Evolutionary conservation across 1,139 yeast genomes (phyloP), one percentile per base, ranked within the genome.

Genomic region (Suhomyces panamericanus): DNA sequence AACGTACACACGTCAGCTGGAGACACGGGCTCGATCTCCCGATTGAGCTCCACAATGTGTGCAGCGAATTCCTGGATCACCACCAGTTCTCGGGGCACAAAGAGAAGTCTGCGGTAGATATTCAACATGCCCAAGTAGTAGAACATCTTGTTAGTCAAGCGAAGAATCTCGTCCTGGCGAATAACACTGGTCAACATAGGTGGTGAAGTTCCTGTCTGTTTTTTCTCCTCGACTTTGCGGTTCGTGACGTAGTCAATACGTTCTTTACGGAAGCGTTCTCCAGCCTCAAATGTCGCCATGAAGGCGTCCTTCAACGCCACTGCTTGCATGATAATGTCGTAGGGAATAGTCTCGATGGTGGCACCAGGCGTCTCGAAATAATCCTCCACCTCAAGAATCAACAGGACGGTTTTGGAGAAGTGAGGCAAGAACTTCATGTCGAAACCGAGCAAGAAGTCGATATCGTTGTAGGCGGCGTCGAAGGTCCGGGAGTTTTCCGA

Each of bases 371-470:
- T 12, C 51, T 53, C 49, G 33, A 66, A 44, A 35, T 59, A 52
- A 0, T 55, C 41, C 35, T 75, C 72, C 1, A 71, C 65, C 43
- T 63, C 61, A 35, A 77, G 64, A 12, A 81, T 74, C 7, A 82
- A 58, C 33, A 66, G 56, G 1, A 76, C 71, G 4, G 80, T 66
- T 30, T 73, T 69, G 11, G 80, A 72, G 51, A 78, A 75, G 30
- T 70, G 67, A 0, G 83, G 78, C 14, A 83, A 62, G 41, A 80
- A 69, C 44, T 69, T 69, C 9, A 78, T 64, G 50, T 83, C 85
- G 58, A 83, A 80, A 1, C 89, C 88, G 41, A 77, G 62, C 44
- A 81, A 66, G 50, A 74, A 78, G 59, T 82, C 87, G 43, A 83
- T 78, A 47, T 77, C 80, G 12, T 17, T n/a, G 11, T 16, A 31